Conservation (phyloP, 148 eudicot genomes). For the Silene latifolia region DNA sequence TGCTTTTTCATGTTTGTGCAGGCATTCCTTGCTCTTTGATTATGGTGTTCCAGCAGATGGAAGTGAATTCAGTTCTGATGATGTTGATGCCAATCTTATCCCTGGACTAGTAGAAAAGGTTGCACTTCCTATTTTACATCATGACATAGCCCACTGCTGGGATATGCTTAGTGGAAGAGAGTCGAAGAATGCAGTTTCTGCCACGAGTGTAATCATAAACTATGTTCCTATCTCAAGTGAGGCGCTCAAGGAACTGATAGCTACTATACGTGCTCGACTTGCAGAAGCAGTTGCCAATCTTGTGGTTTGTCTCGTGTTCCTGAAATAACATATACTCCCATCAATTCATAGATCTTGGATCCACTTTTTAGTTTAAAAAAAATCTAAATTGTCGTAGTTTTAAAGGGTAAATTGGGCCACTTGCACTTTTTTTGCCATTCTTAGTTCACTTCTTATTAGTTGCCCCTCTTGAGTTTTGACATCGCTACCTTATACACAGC, state of each 20-base stretch:
- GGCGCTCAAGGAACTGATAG: constrained; percentile 59
- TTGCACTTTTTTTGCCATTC: background rate
- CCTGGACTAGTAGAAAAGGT: constrained; percentile 89
- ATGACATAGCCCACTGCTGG: constrained; percentile 79
- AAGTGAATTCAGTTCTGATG: constrained; percentile 54
- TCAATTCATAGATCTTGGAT: background rate
- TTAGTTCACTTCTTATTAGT: background rate
- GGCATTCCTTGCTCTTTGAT: constrained; percentile 75
- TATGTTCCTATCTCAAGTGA: constrained; percentile 72
- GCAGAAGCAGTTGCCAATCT: constrained; percentile 66
- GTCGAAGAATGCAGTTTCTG: constrained; percentile 74
- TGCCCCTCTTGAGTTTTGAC: background rate
- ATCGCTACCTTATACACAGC: background rate
- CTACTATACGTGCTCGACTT: constrained; percentile 64
- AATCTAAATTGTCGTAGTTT: background rate
- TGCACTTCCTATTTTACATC: constrained; percentile 84
- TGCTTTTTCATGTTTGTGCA: constrained; percentile 25
- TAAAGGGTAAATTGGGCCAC: background rate
- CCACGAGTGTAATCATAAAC: constrained; percentile 54
- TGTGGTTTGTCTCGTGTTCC: constrained; percentile 43
- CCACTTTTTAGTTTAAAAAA: background rate
- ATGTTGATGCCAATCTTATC: constrained; percentile 81
- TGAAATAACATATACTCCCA: background rate
- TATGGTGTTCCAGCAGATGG: constrained; percentile 80
- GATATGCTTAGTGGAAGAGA: constrained; percentile 78